A percentile compares a stretch with the other conserved stretches of the same genome.
These are phyloP conservation scores for Metschnikowia kunwiensis DNA, from an alignment of 805 yeast species.

Conservation along the genomic window DNA sequence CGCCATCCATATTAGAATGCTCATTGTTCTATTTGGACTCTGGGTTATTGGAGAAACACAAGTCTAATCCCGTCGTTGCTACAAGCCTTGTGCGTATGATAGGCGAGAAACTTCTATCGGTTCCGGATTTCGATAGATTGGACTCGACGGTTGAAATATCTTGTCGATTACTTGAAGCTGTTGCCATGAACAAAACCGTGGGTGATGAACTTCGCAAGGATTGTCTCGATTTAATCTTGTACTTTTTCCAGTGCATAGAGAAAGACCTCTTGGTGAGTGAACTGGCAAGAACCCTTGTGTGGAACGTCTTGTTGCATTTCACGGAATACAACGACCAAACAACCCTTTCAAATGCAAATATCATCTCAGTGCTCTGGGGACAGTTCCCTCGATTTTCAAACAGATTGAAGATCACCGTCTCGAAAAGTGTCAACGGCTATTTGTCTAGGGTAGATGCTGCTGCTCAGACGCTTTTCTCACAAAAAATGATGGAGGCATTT, in stretches of 20 bases:
- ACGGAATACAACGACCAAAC: conserved; percentile 22
- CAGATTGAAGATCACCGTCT: conserved; percentile 21
- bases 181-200: background rate
- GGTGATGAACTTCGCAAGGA: conserved; percentile 29
- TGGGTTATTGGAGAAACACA: background rate
- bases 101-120: conserved; percentile 31
- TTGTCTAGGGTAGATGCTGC: conserved; percentile 6
- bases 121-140: conserved; percentile 33
- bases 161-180: conserved; percentile 3
- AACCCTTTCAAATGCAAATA: conserved; percentile 19
- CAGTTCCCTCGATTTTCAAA: conserved; percentile 18
- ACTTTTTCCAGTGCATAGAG: conserved; percentile 40
- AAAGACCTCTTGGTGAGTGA: conserved; percentile 42
- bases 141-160: conserved; percentile 31
- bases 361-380: conserved; percentile 19
- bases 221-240: conserved; percentile 46
- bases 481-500: conserved; percentile 26
- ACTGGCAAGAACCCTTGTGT: conserved; percentile 26
- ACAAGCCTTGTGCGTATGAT: conserved; percentile 23
- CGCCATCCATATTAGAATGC: background rate
- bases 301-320: conserved; percentile 31
- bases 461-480: conserved; percentile 1
- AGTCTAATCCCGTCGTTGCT: background rate
- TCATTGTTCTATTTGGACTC: conserved; percentile 2
- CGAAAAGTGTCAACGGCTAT: conserved; percentile 13